Evolutionary conservation across 768 basidiomycete genomes (phyloP).

Genomic region (Suillus cothurnatus): DNA sequence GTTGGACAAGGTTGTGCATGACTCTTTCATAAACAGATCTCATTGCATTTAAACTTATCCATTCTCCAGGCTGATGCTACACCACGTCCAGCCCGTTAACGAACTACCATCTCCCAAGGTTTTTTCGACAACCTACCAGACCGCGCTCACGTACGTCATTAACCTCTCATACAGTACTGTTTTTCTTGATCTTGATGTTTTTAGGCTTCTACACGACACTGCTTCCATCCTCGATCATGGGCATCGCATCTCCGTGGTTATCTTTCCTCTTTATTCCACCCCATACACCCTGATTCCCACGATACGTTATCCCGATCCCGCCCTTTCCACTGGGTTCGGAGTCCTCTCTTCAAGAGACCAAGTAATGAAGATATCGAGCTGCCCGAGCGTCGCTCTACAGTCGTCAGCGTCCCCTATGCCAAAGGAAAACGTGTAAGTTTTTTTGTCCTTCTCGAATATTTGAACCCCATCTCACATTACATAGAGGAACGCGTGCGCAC

Average conservation of each 20-base stretch:
- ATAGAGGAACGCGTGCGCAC: background rate
- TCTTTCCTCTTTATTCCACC: background rate
- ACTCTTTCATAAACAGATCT: too few relatives aligned
- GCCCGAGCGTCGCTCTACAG: rapidly evolving
- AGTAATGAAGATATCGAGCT: background rate
- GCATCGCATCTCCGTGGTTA: background rate
- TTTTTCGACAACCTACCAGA: too few relatives aligned
- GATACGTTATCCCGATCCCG: background rate
- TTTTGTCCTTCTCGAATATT: background rate
- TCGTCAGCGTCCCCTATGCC: background rate
- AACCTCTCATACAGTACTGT: too few relatives aligned
- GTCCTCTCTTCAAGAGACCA: background rate
- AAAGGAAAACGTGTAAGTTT: background rate
- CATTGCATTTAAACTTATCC: too few relatives aligned
- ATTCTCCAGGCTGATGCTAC: too few relatives aligned
- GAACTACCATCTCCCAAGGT: too few relatives aligned
- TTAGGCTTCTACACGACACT: too few relatives aligned
- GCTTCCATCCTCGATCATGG: background rate
- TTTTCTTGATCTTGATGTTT: too few relatives aligned
- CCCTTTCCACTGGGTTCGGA: background rate
- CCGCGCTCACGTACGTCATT: background rate
- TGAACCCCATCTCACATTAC: background rate
- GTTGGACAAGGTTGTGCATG: too few relatives aligned
- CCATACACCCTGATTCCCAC: background rate
- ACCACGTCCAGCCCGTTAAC: too few relatives aligned